A percentile compares a stretch with the other conserved stretches of the same genome.
Evolutionary conservation across 345 rosid species (phyloP).

Genomic region (Salix exigua): DNA sequence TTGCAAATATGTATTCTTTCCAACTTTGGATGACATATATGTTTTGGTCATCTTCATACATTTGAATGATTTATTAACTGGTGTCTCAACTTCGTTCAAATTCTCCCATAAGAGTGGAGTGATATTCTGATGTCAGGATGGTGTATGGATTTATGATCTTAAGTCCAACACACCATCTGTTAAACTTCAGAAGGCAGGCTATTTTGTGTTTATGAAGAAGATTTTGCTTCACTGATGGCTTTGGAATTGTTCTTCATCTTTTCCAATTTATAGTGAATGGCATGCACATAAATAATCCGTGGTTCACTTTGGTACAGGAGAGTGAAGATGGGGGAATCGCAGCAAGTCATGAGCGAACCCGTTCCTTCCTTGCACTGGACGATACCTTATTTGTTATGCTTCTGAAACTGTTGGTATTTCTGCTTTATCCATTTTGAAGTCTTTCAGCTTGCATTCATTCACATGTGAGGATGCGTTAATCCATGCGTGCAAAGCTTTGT

Average conservation of each 20-base stretch:
- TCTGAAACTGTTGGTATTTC: constrained; percentile 18
- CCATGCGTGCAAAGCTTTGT: constrained; percentile 29
- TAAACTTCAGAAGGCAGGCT: neutral
- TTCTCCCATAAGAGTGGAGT: neutral
- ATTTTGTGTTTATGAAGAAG: neutral
- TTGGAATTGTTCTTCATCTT: neutral
- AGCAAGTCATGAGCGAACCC: constrained; percentile 14
- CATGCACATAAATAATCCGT: neutral
- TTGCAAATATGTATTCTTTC: neutral
- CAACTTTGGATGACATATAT: neutral
- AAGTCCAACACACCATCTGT: neutral
- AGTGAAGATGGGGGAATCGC: constrained; percentile 18
- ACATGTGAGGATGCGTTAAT: constrained; percentile 14
- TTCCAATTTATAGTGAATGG: neutral
- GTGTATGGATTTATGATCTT: neutral
- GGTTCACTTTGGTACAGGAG: constrained; percentile 25
- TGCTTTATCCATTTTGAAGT: constrained; percentile 26
- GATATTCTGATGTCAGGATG: neutral
- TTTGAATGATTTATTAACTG: neutral
- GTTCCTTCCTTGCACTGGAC: constrained; percentile 14
- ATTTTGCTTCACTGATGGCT: neutral
- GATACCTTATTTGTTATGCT: constrained; percentile 15
- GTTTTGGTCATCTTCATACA: neutral
- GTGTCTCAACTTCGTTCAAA: neutral
- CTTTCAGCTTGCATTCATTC: constrained; percentile 21